These are phyloP conservation scores for Eragrostis curvula DNA, from an alignment of 176 grass and related monocot species.

Conservation along the genomic window DNA sequence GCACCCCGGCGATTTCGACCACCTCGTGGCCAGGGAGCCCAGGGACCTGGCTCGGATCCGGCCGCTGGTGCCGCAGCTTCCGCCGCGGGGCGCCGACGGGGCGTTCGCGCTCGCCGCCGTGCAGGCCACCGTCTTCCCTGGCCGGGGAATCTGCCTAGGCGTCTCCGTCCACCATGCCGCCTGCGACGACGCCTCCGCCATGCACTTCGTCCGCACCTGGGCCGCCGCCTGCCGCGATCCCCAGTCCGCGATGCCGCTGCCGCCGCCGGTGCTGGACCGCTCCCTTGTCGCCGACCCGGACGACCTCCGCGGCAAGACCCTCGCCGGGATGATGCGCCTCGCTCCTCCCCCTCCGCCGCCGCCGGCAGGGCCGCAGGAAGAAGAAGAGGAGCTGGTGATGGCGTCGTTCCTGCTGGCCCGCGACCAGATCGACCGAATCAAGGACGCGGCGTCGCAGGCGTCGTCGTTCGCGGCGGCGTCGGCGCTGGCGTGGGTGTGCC, in stretches of 20 bases:
- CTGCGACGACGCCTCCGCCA: conserved; percentile 37
- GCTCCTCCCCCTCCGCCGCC: conserved; percentile 1
- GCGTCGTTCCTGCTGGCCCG: conserved; percentile 42
- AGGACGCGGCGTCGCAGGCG: conserved; percentile 4
- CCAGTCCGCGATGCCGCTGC: neutral
- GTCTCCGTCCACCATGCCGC: conserved; percentile 39
- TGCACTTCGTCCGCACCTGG: conserved; percentile 62
- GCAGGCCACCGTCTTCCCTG: conserved; percentile 43
- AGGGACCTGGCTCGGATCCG: conserved; percentile 25
- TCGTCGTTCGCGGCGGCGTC: conserved; percentile 48
- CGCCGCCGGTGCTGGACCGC: conserved; percentile 32
- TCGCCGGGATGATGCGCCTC: conserved; percentile 48
- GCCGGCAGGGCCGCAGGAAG: neutral
- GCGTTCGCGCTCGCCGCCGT: conserved; percentile 15
- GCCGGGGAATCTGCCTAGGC: conserved; percentile 34
- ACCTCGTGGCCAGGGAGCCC: conserved; percentile 12
- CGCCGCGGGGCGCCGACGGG: neutral
- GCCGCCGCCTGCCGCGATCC: conserved; percentile 33
- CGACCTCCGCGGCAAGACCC: conserved; percentile 46
- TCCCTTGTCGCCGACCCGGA: conserved; percentile 48
- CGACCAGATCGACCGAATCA: conserved; percentile 44
- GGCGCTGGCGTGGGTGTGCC: conserved; percentile 54
- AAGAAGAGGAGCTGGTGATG: conserved; percentile 10
- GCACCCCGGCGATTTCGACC: conserved; percentile 20
- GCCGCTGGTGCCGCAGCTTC: conserved; percentile 30